These are phyloP conservation scores for Oidium heveae DNA, from an alignment of 2,329 filamentous ascomycete genomes.

Conservation along the genomic window DNA sequence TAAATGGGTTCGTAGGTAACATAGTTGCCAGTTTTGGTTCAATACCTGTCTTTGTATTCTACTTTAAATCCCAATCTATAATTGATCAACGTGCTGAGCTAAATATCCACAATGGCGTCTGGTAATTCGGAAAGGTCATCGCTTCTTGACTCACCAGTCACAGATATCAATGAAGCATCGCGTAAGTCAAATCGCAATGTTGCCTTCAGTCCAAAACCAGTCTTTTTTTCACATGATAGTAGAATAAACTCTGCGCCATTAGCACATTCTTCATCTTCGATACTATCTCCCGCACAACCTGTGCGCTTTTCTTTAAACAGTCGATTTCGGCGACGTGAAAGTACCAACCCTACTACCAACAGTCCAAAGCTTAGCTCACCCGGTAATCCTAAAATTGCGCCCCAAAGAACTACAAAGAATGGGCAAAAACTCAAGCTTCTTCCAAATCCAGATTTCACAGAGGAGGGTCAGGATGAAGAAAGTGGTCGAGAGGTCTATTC, in stretches of 20 bases:
- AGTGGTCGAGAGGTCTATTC: constrained; percentile 90
- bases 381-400: constrained; percentile 48
- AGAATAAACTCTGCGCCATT: constrained; percentile 21
- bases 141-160: not conserved
- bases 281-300: constrained; percentile 20
- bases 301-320: constrained; percentile 63
- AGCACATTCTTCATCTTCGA: constrained; percentile 12
- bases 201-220: constrained; percentile 50
- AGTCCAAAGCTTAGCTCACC: constrained; percentile 13
- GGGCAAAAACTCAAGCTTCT: constrained; percentile 95
- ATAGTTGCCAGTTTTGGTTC: no score
- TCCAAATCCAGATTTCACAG: constrained; percentile 63
- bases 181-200: constrained; percentile 22
- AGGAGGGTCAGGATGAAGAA: constrained; percentile 60
- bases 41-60: no score
- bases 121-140: not conserved
- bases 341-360: constrained; percentile 30
- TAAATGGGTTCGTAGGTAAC: no score
- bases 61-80: no score
- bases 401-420: constrained; percentile 83
- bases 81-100: not conserved
- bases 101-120: not conserved
- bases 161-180: not conserved
- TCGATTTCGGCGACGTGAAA: constrained; percentile 69
- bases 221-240: constrained; percentile 31